phyloP scores from a whole-genome alignment of 805 yeast genomes.

The Kuraishia hungarica region DNA sequence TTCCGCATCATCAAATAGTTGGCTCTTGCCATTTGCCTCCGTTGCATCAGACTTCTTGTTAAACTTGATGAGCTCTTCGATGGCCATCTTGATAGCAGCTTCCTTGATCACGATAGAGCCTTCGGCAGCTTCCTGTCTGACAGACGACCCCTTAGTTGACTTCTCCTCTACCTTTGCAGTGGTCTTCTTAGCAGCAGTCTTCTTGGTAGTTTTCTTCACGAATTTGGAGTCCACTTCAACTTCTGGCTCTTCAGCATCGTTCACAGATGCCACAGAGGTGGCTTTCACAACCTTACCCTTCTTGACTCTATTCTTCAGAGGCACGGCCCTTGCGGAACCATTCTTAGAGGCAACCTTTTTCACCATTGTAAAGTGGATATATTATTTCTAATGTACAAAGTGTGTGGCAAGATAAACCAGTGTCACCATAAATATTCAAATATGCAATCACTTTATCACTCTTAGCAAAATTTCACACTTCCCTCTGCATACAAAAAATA shows the following conservation, averaged over 20 bases:
- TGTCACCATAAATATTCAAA: background rate
- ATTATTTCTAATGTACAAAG: background rate
- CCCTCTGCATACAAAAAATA: background rate
- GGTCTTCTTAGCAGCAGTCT: conserved; percentile 11
- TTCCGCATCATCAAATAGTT: conserved; percentile 52
- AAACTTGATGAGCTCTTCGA: conserved; percentile 60
- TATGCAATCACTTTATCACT: background rate
- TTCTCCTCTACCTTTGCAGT: conserved; percentile 7
- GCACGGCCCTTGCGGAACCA: background rate
- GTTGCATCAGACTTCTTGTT: conserved; percentile 22
- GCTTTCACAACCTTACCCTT: conserved; percentile 19
- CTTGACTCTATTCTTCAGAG: background rate
- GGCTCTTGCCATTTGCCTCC: conserved; percentile 18
- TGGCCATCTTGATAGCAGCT: conserved; percentile 35
- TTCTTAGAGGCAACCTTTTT: background rate
- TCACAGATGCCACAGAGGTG: background rate
- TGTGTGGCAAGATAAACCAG: background rate
- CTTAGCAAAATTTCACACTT: background rate
- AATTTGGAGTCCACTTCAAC: conserved; percentile 4
- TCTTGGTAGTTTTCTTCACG: no score
- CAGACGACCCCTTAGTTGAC: conserved; percentile 1
- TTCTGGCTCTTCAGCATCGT: background rate
- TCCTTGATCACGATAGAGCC: conserved; percentile 11
- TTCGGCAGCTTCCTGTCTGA: conserved; percentile 6
- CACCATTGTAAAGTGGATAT: background rate